Evolutionary conservation across 257 asterid genomes (phyloP), one percentile per base, ranked within the genome.

Genomic region (Asclepias syriaca): DNA sequence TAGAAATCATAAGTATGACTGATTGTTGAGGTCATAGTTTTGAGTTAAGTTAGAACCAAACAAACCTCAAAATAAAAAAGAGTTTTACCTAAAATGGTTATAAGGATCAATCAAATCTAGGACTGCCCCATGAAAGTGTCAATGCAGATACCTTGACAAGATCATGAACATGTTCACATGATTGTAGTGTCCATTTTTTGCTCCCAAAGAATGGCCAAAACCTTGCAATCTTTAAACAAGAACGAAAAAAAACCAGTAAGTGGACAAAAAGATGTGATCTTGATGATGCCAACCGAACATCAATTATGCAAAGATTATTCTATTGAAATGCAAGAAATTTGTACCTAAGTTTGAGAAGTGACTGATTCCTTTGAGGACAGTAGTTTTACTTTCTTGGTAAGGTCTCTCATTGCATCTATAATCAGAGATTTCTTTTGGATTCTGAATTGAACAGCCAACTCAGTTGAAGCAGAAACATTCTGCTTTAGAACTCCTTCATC

Each of bases 341-440:
- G 48, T 72, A 54, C 69, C 65, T 72, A 72, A 22, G 72, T 77
- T 58, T 74, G 74, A 48, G 79, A 71, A 39, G 77, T 27, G 32
- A 74, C 48, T 22, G 81, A 27, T 65, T 84, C 84, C 69, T 79
- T 86, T 1, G 86, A 73, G 2, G 84, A 81, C 50, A 88, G 92
- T 22, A 51, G 58, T 78, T 77, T 91, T 77, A 82, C 83, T 77
- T 79, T 89, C 76, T 80, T 85, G 6, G 87, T 84, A 68, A 94
- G 86, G 54, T 85, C 89, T 81, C 82, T 79, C 91, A 91, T 89
- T 16, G 89, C 91, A 66, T 86, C 96, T 14, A 89, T 68, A 34
- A 91, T 86, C 61, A 89, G 71, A 7, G 87, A 78, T 76, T 94
- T 91, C 87, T 91, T 94, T 74, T 85, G 86, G 77, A 91, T 82